A percentile compares a stretch with the other conserved stretches of the same genome.
phyloP scores from a whole-genome alignment of 768 basidiomycete genomes.

The Pulveroboletus ravenelii region DNA sequence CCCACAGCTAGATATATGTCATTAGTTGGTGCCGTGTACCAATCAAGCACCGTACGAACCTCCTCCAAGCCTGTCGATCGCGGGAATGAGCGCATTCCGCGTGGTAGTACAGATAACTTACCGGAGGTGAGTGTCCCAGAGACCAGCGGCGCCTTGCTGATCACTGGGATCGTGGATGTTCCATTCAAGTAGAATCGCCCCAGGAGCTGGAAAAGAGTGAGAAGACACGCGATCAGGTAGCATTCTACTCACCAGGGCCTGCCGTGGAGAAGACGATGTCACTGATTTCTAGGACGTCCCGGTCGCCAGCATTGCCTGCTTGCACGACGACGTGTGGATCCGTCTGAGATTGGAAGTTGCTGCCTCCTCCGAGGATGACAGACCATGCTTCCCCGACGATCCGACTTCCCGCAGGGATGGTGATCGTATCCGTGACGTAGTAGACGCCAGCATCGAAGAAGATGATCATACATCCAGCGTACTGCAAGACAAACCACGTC shows the following conservation, averaged over 20 bases:
- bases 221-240: neutral
- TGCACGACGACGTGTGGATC: conserved; percentile 39
- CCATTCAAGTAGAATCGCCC: conserved; percentile 53
- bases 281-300: conserved; percentile 56
- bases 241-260: conserved; percentile 35
- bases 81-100: neutral
- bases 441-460: conserved; percentile 70
- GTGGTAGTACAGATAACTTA: neutral
- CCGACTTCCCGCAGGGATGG: conserved; percentile 43
- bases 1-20: conserved; percentile 38
- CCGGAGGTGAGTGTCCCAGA: conserved; percentile 47
- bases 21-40: neutral
- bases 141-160: conserved; percentile 47
- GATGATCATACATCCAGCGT: conserved; percentile 68
- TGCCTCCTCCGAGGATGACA: conserved; percentile 41
- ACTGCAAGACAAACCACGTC: conserved; percentile 34
- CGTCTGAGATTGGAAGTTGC: conserved; percentile 35
- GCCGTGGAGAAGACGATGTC: conserved; percentile 59
- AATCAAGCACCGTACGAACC: conserved; percentile 5
- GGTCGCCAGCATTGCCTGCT: conserved; percentile 41
- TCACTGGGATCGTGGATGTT: conserved; percentile 54
- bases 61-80: conserved; percentile 24
- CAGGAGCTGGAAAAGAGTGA: conserved; percentile 28
- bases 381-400: conserved; percentile 52
- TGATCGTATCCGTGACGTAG: conserved; percentile 42